Evolutionary conservation across 2,329 filamentous ascomycete species (phyloP).

Genomic region (Aureobasidium namibiae): DNA sequence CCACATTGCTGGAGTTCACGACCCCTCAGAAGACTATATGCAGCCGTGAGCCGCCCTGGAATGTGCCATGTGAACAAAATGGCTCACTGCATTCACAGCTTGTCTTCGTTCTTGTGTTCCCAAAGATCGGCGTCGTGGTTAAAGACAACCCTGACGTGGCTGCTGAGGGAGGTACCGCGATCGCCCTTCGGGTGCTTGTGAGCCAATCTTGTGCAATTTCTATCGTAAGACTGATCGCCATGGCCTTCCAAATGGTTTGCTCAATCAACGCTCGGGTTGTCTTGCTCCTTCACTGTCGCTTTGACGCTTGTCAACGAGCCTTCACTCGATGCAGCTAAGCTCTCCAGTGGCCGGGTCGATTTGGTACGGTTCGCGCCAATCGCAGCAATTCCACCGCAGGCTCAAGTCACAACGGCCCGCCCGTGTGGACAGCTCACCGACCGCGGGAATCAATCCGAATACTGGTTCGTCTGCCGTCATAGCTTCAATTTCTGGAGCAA

Average conservation of each 20-base stretch:
- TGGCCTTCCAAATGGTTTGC: not conserved
- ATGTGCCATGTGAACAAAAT: not conserved
- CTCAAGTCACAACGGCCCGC: constrained; percentile 1
- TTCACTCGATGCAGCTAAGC: constrained; percentile 1
- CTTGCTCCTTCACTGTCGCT: not conserved
- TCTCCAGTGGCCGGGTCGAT: not conserved
- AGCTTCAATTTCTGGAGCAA: not conserved
- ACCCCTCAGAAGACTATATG: not conserved
- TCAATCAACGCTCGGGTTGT: not conserved
- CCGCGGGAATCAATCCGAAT: not conserved
- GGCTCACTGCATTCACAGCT: not conserved
- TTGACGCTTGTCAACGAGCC: not conserved
- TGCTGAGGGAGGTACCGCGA: not conserved
- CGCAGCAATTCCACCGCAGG: not conserved
- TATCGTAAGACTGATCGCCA: not conserved
- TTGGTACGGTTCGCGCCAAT: not conserved
- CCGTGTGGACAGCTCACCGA: constrained; percentile 3
- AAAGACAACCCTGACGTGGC: not conserved
- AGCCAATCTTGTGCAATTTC: not conserved
- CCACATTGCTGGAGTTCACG: not conserved
- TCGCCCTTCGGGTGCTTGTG: not conserved
- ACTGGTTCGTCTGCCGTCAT: not conserved
- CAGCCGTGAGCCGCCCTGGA: not conserved
- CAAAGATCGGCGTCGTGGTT: not conserved
- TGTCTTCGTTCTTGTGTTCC: not conserved